These are phyloP conservation scores for Rhodotorula graminis DNA, from an alignment of 768 basidiomycete genomes.

Conservation along the genomic window DNA sequence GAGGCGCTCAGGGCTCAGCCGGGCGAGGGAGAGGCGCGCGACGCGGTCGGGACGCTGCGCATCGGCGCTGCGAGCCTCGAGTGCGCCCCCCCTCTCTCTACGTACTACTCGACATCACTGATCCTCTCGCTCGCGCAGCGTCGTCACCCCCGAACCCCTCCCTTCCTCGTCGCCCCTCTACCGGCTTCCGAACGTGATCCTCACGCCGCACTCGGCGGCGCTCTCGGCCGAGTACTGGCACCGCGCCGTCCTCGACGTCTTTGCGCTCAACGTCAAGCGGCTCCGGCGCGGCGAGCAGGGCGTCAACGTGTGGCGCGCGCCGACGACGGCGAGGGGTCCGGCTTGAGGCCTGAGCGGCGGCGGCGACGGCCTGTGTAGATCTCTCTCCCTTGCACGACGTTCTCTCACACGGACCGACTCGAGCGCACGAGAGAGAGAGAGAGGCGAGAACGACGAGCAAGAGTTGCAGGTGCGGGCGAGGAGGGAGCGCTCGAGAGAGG, in stretches of 20 bases:
- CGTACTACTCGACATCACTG: no score
- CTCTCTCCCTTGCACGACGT: no score
- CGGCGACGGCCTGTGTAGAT: no score
- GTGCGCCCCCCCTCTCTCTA: not conserved
- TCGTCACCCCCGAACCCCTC: constrained; percentile 6
- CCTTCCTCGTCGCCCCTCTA: not conserved
- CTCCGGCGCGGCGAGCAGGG: not conserved
- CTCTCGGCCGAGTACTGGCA: not conserved
- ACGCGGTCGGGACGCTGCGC: constrained; percentile 1
- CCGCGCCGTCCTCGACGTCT: not conserved
- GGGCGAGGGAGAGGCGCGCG: not conserved
- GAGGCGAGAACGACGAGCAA: not conserved
- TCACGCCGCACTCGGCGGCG: not conserved
- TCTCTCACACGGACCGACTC: no score
- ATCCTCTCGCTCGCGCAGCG: not conserved
- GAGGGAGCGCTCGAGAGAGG: not conserved
- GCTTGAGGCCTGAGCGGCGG: not conserved
- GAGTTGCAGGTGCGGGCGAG: not conserved
- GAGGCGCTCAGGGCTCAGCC: not conserved
- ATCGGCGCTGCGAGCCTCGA: constrained; percentile 1
- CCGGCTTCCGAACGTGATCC: constrained; percentile 3
- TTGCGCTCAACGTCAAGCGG: not conserved
- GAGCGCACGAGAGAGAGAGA: no score
- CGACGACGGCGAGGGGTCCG: no score
- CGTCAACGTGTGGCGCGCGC: not conserved